These are phyloP conservation scores for Pichia californica DNA, from an alignment of 805 yeast species.

Conservation along the genomic window DNA sequence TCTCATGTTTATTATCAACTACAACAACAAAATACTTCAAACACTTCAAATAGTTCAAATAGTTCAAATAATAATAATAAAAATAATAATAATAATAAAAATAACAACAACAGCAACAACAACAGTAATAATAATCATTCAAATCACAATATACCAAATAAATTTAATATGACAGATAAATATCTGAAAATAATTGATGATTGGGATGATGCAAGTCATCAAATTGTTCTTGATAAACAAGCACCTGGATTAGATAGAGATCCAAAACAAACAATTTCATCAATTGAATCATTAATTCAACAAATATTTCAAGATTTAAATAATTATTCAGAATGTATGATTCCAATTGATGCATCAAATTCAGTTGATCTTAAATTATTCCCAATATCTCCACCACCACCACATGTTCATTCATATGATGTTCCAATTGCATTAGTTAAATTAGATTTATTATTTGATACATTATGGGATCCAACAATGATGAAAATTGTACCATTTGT, in stretches of 20 bases:
- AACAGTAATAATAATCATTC: too few species aligned
- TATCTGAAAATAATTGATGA: slow-evolving; percentile 29
- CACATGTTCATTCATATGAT: slow-evolving; percentile 67
- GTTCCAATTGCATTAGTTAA: slow-evolving; percentile 91
- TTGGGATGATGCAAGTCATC: slow-evolving; percentile 22
- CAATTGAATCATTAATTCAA: slow-evolving; percentile 71
- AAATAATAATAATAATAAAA: too few species aligned
- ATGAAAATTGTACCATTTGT: slow-evolving; percentile 77
- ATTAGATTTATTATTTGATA: slow-evolving; percentile 66
- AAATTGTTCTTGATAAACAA: slow-evolving; percentile 17
- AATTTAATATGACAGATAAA: slow-evolving; percentile 14
- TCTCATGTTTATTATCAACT: slow-evolving; percentile 35
- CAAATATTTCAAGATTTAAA: slow-evolving; percentile 93
- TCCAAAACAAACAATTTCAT: slow-evolving; percentile 30
- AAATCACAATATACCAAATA: slow-evolving; percentile 5
- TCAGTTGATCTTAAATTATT: slow-evolving; percentile 91
- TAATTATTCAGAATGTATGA: slow-evolving; percentile 91
- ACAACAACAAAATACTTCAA: slow-evolving; percentile 22
- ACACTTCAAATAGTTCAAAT: too few species aligned
- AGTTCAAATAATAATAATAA: too few species aligned
- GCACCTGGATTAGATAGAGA: slow-evolving; percentile 18
- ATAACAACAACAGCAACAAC: too few species aligned
- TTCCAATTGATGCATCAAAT: slow-evolving; percentile 85
- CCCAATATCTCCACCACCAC: slow-evolving; percentile 80
- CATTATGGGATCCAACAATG: slow-evolving; percentile 97